These are phyloP conservation scores for Cercophora newfieldiana DNA, from an alignment of 495 filamentous ascomycete genomes.

Conservation along the genomic window DNA sequence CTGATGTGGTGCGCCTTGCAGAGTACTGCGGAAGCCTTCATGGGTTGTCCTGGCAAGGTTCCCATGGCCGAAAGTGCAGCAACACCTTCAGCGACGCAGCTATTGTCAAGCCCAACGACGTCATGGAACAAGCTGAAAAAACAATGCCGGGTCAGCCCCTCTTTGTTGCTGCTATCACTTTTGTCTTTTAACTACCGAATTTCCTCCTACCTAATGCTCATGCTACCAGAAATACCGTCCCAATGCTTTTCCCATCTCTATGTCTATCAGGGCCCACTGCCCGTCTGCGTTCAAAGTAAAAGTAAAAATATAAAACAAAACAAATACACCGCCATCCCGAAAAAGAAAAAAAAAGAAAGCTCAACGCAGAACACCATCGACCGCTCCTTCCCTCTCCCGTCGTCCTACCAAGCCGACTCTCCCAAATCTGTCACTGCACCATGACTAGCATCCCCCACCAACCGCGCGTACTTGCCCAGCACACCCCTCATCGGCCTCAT, in stretches of 20 bases:
- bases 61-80: no score
- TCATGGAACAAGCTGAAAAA: no score
- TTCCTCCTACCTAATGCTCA: neutral
- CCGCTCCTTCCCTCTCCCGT: no score
- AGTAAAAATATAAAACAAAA: no score
- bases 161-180: neutral
- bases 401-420: constrained; percentile 31
- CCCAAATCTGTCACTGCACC: constrained; percentile 54
- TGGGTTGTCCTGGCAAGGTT: no score
- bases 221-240: neutral
- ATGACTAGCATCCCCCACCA: constrained; percentile 57
- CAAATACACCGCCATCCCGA: neutral
- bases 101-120: no score
- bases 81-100: no score
- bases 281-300: neutral
- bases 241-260: neutral
- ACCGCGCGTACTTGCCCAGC: constrained; percentile 82
- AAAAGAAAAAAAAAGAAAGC: constrained; percentile 1
- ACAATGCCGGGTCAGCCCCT: no score
- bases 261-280: constrained; percentile 2
- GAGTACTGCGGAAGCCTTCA: no score
- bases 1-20: no score
- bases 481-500: constrained; percentile 80
- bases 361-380: neutral
- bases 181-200: neutral